These are phyloP conservation scores for Jatropha multifida DNA, from an alignment of 441 rosid species.

Conservation along the genomic window DNA sequence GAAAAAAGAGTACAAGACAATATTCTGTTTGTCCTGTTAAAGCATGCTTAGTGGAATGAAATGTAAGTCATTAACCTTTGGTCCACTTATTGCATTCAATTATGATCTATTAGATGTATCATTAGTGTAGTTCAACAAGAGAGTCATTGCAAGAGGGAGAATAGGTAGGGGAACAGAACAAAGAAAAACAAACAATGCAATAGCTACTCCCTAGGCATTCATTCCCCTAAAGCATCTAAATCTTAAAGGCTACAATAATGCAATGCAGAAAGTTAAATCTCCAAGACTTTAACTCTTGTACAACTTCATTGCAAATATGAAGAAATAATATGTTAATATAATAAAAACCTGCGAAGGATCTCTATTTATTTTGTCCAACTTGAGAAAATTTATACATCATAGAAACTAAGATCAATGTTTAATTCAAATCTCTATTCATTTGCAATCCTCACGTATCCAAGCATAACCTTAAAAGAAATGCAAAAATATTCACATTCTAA, in stretches of 20 bases:
- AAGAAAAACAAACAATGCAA: not conserved
- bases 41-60: not conserved
- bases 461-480: not conserved
- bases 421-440: not conserved
- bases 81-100: not conserved
- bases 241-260: not conserved
- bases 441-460: not conserved
- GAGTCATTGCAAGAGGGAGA: not conserved
- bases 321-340: too few species aligned
- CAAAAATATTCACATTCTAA: not conserved
- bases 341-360: not conserved
- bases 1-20: not conserved
- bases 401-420: not conserved
- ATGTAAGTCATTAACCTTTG: not conserved
- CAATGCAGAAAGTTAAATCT: not conserved
- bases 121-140: not conserved
- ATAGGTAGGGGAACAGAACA: not conserved
- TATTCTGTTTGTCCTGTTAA: too few species aligned
- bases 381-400: not conserved
- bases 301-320: not conserved
- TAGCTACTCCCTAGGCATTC: too few species aligned
- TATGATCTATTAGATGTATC: not conserved
- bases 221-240: not conserved
- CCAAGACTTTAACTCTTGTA: not conserved
- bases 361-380: not conserved